Evolutionary conservation across 2,329 filamentous ascomycete species (phyloP).

Genomic region (Aspergillus sp.): DNA sequence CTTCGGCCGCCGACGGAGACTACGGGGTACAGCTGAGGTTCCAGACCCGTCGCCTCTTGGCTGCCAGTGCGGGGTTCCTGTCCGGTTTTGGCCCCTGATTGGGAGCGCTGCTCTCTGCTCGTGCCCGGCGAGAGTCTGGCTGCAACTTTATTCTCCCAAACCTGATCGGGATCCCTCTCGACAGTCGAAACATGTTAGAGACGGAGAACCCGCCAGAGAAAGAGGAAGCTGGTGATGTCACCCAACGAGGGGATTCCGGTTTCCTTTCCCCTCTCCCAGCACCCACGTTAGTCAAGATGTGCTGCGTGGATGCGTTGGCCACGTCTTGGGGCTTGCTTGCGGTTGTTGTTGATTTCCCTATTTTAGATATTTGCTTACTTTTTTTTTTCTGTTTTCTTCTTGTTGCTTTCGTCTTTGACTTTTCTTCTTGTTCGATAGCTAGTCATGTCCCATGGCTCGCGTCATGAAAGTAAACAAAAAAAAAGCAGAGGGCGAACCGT

Average conservation of each 20-base stretch:
- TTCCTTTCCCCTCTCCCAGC: neutral
- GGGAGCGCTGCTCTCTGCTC: constrained; percentile 7
- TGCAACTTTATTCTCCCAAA: constrained; percentile 19
- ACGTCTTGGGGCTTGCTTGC: neutral
- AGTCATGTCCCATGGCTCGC: constrained; percentile 3
- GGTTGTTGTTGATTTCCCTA: neutral
- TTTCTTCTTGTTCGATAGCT: neutral
- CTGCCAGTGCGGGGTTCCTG: constrained; percentile 17
- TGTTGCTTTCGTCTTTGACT: too few relatives aligned
- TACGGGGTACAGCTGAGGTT: too few relatives aligned
- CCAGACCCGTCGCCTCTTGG: too few relatives aligned
- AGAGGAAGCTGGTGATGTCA: constrained; percentile 11
- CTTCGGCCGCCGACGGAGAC: too few relatives aligned
- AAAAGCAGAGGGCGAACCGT: constrained; percentile 5
- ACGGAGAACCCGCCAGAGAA: too few relatives aligned
- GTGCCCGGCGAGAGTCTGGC: constrained; percentile 1
- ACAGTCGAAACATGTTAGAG: too few relatives aligned
- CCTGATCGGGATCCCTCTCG: neutral
- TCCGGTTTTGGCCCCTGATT: constrained; percentile 12
- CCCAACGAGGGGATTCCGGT: constrained; percentile 8
- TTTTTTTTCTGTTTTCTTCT: too few relatives aligned
- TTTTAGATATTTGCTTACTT: neutral
- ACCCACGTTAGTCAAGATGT: neutral
- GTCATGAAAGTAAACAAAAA: constrained; percentile 11
- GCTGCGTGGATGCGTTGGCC: neutral